Percentiles rank a stretch among this genome's conserved stretches.
phyloP scores from a whole-genome alignment of 2,329 filamentous ascomycete species.

The Diaporthe humulicola region DNA sequence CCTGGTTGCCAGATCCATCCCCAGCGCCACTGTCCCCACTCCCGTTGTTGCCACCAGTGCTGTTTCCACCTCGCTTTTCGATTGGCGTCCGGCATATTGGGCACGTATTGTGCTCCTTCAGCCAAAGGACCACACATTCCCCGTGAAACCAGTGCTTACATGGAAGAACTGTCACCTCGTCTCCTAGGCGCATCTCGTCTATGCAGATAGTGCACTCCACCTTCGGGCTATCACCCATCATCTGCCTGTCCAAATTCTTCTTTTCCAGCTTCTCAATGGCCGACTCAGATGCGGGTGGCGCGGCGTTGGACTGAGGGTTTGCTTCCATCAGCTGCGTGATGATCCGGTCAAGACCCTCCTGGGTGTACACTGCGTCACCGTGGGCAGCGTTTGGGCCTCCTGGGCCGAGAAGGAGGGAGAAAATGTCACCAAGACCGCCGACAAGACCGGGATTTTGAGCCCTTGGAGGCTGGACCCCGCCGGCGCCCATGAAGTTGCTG shows the following conservation, averaged over 20 bases:
- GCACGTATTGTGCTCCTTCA: conserved; percentile 92
- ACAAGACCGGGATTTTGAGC: conserved; percentile 48
- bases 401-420: conserved; percentile 65
- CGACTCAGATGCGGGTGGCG: conserved; percentile 82
- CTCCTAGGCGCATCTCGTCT: conserved; percentile 80
- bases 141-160: conserved; percentile 97
- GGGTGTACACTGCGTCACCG: conserved; percentile 89
- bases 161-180: conserved; percentile 82
- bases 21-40: conserved; percentile 8
- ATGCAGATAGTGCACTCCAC: conserved; percentile 97
- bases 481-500: conserved; percentile 57
- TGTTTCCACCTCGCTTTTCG: conserved; percentile 51
- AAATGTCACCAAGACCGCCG: conserved; percentile 63
- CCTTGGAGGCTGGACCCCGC: conserved; percentile 45
- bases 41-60: conserved; percentile 8
- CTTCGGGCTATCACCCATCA: conserved; percentile 75
- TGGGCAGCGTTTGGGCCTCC: conserved; percentile 60
- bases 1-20: neutral
- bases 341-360: conserved; percentile 91
- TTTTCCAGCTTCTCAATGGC: conserved; percentile 82
- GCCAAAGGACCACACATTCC: conserved; percentile 84
- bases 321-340: conserved; percentile 91
- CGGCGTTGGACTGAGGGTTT: conserved; percentile 80
- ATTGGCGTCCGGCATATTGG: conserved; percentile 80
- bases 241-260: conserved; percentile 76